phyloP scores from a whole-genome alignment of 805 yeast genomes.

The Helenozyma baotianmanensis region DNA sequence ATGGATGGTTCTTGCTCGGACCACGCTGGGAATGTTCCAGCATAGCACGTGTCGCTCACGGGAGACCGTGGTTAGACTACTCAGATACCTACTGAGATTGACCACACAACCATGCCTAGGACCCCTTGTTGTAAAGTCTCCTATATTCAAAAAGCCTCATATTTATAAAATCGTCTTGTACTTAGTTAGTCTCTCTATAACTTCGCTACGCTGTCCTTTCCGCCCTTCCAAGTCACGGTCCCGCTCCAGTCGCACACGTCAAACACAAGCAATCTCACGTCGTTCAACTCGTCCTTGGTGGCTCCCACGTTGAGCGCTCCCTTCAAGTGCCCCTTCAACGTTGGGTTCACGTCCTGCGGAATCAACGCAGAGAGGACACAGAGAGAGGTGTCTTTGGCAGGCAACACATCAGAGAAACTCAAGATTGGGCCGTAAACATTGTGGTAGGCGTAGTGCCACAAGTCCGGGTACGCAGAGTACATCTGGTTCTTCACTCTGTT shows the following conservation, averaged over 20 bases:
- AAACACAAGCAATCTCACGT: slow-evolving; percentile 58
- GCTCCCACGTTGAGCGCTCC: slow-evolving; percentile 85
- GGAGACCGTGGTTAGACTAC: too few species aligned
- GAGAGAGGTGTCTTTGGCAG: slow-evolving; percentile 67
- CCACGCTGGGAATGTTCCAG: too few species aligned
- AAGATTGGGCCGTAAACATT: slow-evolving; percentile 77
- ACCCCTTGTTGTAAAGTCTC: too few species aligned
- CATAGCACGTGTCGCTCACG: too few species aligned
- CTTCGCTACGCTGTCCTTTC: slow-evolving; percentile 55
- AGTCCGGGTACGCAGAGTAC: slow-evolving; percentile 75
- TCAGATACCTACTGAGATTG: too few species aligned
- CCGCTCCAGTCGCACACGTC: slow-evolving; percentile 74
- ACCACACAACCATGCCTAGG: too few species aligned
- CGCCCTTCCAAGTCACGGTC: slow-evolving; percentile 39
- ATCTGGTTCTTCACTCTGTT: slow-evolving; percentile 63
- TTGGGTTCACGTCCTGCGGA: slow-evolving; percentile 93
- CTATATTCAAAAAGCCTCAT: too few species aligned
- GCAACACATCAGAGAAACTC: slow-evolving; percentile 59
- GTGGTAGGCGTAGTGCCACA: slow-evolving; percentile 67
- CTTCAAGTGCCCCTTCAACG: slow-evolving; percentile 81
- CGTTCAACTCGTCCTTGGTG: slow-evolving; percentile 54
- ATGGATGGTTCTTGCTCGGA: too few species aligned
- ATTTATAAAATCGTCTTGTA: too few species aligned
- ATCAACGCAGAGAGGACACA: slow-evolving; percentile 75
- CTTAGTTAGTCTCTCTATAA: too few species aligned